Percentiles rank a stretch among this genome's conserved stretches.
Evolutionary conservation across 352 stramenopile species (phyloP).

Genomic region (Globisporangium irregulare): DNA sequence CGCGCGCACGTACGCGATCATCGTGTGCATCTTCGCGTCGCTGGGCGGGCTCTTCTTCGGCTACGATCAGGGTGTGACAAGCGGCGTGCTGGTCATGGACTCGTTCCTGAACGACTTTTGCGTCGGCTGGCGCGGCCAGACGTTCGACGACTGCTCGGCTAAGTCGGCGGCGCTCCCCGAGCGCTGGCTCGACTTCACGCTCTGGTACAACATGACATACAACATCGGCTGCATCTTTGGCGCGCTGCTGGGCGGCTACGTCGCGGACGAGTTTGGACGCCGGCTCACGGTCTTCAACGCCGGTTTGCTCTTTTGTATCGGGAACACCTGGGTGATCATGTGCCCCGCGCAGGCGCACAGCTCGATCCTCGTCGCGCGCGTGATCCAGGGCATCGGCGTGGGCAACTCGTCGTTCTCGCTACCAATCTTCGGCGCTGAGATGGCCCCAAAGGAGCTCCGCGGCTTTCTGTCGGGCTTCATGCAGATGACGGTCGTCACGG

Average conservation of each 20-base stretch:
- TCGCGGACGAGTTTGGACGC: slow-evolving; percentile 34
- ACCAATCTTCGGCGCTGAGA: slow-evolving; percentile 29
- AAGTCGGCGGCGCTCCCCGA: background rate
- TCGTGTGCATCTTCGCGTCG: slow-evolving; percentile 26
- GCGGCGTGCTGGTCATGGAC: slow-evolving; percentile 25
- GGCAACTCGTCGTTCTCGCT: slow-evolving; percentile 30
- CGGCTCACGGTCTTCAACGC: slow-evolving; percentile 33
- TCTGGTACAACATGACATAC: slow-evolving; percentile 42
- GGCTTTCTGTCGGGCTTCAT: slow-evolving; percentile 37
- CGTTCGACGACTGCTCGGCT: slow-evolving; percentile 18
- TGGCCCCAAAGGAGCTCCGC: slow-evolving; percentile 35
- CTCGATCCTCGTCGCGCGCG: slow-evolving; percentile 18
- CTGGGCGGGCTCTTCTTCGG: slow-evolving; percentile 17
- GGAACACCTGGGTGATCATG: slow-evolving; percentile 26
- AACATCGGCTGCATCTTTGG: slow-evolving; percentile 35
- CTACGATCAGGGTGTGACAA: slow-evolving; percentile 18
- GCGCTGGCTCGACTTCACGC: slow-evolving; percentile 22
- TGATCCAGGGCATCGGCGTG: slow-evolving; percentile 23
- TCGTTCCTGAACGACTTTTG: slow-evolving; percentile 28
- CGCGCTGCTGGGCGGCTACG: slow-evolving; percentile 29
- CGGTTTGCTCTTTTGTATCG: slow-evolving; percentile 33
- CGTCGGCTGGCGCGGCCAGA: slow-evolving; percentile 19
- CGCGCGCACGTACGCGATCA: slow-evolving; percentile 20
- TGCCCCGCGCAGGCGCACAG: slow-evolving; percentile 15
- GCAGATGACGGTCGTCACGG: slow-evolving; percentile 33